Evolutionary conservation across 805 yeast species (phyloP).

Genomic region (Wickerhamomyces canadensis): DNA sequence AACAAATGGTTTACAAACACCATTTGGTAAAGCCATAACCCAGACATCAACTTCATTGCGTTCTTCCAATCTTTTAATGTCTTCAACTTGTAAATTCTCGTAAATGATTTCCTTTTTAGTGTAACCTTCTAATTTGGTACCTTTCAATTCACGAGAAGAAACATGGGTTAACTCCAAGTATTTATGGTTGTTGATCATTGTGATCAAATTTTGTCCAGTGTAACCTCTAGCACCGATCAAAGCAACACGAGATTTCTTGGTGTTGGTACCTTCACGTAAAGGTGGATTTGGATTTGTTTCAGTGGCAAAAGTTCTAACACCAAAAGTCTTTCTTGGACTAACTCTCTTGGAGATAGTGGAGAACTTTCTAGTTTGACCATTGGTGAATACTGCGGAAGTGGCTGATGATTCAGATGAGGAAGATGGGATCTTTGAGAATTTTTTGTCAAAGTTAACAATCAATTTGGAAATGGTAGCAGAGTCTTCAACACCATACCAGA

Average conservation of each 20-base stretch:
- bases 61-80: conserved; percentile 72
- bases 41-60: conserved; percentile 83
- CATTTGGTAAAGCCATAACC: conserved; percentile 99
- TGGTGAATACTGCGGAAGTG: conserved; percentile 39
- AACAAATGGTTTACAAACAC: conserved; percentile 87
- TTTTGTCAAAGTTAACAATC: conserved; percentile 48
- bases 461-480: conserved; percentile 56
- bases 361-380: conserved; percentile 46
- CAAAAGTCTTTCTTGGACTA: conserved; percentile 15
- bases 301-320: conserved; percentile 29
- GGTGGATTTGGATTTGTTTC: conserved; percentile 69
- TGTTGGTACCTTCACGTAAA: conserved; percentile 54
- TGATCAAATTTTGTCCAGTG: conserved; percentile 91
- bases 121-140: conserved; percentile 83
- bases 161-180: conserved; percentile 85
- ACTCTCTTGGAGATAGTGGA: conserved; percentile 32
- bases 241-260: conserved; percentile 68
- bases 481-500: conserved; percentile 87
- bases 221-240: conserved; percentile 98
- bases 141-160: conserved; percentile 90
- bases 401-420: conserved; percentile 27
- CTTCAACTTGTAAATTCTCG: conserved; percentile 83
- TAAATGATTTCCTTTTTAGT: conserved; percentile 74
- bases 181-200: conserved; percentile 83
- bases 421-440: conserved; percentile 27